Evolutionary conservation across 1,139 yeast species (phyloP).

Genomic region (Scheffersomyces titani): DNA sequence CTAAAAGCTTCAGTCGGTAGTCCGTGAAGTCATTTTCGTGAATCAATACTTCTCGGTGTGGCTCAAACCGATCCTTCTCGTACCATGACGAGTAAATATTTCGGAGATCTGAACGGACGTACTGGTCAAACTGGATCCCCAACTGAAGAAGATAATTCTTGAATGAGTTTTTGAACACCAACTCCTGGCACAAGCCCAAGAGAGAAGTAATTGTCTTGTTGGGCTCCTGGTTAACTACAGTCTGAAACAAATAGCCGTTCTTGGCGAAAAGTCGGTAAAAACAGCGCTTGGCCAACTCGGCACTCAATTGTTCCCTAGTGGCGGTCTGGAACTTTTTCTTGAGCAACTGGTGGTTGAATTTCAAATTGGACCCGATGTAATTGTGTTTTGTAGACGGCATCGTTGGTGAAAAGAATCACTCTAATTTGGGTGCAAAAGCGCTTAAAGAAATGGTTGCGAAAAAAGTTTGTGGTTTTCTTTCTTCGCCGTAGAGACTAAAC

Average conservation of each 20-base stretch:
- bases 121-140: background rate
- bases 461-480: too few species aligned
- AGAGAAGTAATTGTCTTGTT: background rate
- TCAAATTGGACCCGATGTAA: constrained; percentile 13
- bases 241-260: background rate
- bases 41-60: constrained; percentile 3
- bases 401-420: background rate
- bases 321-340: background rate
- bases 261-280: background rate
- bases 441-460: background rate
- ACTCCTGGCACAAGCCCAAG: background rate
- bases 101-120: background rate
- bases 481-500: background rate
- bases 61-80: background rate
- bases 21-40: constrained; percentile 16
- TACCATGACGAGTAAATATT: background rate
- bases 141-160: background rate
- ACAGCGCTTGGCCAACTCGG: background rate
- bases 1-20: constrained; percentile 13
- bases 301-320: background rate
- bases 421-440: background rate
- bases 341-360: constrained; percentile 11
- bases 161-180: background rate
- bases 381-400: background rate
- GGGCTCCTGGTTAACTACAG: background rate